Conservation (phyloP, 1,139 yeast species). For the Pneumocystis oryctolagi region DNA sequence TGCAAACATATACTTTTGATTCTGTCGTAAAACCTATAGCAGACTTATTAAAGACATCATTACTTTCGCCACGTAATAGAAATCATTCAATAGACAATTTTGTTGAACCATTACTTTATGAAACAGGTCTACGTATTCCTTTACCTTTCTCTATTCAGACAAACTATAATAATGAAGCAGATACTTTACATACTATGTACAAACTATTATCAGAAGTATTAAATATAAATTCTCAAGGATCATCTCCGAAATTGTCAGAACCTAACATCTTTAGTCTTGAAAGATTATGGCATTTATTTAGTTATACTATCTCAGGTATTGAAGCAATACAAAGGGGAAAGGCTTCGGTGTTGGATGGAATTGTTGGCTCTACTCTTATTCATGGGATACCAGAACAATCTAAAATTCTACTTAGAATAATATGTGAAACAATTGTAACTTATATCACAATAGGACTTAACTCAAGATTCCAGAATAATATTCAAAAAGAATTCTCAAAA, state of each 20-base stretch:
- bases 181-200: not conserved
- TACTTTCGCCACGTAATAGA: not conserved
- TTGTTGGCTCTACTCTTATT: slow-evolving; percentile 31
- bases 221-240: not conserved
- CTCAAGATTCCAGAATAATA: not conserved
- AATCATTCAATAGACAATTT: not conserved
- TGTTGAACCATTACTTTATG: not conserved
- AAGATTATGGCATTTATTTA: slow-evolving; percentile 23
- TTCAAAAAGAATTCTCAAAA: not conserved
- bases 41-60: not conserved
- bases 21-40: not conserved
- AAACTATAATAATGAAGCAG: not conserved
- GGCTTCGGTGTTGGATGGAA: slow-evolving; percentile 21
- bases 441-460: slow-evolving; percentile 2
- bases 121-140: not conserved
- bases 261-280: not conserved
- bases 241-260: not conserved
- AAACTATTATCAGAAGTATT: not conserved
- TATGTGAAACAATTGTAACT: slow-evolving; percentile 19
- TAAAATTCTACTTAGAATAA: slow-evolving; percentile 42
- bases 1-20: not conserved
- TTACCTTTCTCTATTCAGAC: not conserved
- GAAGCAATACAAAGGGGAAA: slow-evolving; percentile 58
- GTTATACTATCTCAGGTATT: slow-evolving; percentile 44
- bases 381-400: slow-evolving; percentile 48